Base-by-base conservation (phyloP, 2,329 filamentous ascomycete genomes). In the Fusarium sp. region DNA sequence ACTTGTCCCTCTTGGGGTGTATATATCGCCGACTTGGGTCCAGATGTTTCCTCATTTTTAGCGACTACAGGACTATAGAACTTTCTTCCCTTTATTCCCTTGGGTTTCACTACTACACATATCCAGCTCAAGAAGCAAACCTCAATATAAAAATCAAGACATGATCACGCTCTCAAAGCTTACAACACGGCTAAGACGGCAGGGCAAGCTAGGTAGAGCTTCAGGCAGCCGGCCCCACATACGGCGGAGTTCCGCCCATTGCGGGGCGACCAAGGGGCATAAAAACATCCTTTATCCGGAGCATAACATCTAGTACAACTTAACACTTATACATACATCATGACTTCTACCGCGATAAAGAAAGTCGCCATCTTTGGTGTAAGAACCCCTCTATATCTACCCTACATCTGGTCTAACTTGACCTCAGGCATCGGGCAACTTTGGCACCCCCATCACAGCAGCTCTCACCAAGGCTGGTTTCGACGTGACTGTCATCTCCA, bases 401-500 rank as follows among this genome's bases (percentile, higher is more conserved):
- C 0, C 1, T 6, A 0, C 1, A 20, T n/a, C 22, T 2, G 35
- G 4, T 20, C 65, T 75, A 60, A 74, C 20, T 1, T 18, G 13
- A 8, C 9, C 6, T 7, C 6, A 74, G 72, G 72, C 72, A 9
- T 70, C 72, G n/a, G 72, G 72, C 4, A 75, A 75, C 56, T 75
- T 74, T 10, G 72, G 72, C 31, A 60, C 69, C 1, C 72, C 72
- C 16, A 74, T 74, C 31, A 74, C 72, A 14, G 52, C 66, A 8
- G 72, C 72, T 18, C 72, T 74, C 11, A 61, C 5, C 22, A 47
- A 67, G 20, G 69, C 62, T 6, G 60, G 62, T 16, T 74, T 75
- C 11, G 11, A 64, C 1, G 35, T 73, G 5, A 74, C 72, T 1
- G 54, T 74, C n/a, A 63, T 74, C 31, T 75, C 69, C 3, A 66